Evolutionary conservation across 106 monocot genomes (phyloP), one percentile per base, ranked within the genome.

Genomic region (Gastrodia elata): DNA sequence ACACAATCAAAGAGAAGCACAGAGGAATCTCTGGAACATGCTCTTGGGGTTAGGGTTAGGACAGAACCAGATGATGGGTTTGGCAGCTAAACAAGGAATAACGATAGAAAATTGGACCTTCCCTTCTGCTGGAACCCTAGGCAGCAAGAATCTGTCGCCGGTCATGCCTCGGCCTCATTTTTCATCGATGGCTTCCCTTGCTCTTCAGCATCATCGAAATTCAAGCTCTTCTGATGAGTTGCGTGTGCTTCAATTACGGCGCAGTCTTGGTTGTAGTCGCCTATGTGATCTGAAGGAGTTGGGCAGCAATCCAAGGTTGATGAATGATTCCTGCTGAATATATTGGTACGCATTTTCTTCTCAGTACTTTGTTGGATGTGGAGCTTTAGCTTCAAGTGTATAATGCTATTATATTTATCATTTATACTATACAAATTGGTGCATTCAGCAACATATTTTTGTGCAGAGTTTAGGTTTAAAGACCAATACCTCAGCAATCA

Each of bases 1-100:
- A 71, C 88, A 98, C 74, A 88, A 88, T 35, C 97, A 98, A 79
- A 84, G 90, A 76, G 97, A 93, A 80, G 79, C 93, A 15, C 80
- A 87, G 52, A 82, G 79, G 76, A 88, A 87, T 71, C 79, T 98
- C 20, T 98, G 97, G 97, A 86, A 85, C 73, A 81, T 98, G 78
- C 83, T 91, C n/a, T 75, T 81, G 71, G 88, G 97, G 11, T 80
- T 87, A 75, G 97, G 97, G 27, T 88, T 98, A 58, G 86, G 88
- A 39, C 86, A 91, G 74, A 88, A 88, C 74, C 90, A 91, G 37
- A 65, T 98, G 18, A 73, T 75, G 67, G 86, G 91, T 59, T 43
- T 98, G 70, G 97, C 93, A 75, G 80, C 86, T 30, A 90, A 84
- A 61, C 86, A 91, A 80, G 97, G 93, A 5, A 80, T 98, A 73